These are phyloP conservation scores for Megacollybia platyphylla DNA, from an alignment of 1,284 basidiomycete genomes.

Conservation along the genomic window DNA sequence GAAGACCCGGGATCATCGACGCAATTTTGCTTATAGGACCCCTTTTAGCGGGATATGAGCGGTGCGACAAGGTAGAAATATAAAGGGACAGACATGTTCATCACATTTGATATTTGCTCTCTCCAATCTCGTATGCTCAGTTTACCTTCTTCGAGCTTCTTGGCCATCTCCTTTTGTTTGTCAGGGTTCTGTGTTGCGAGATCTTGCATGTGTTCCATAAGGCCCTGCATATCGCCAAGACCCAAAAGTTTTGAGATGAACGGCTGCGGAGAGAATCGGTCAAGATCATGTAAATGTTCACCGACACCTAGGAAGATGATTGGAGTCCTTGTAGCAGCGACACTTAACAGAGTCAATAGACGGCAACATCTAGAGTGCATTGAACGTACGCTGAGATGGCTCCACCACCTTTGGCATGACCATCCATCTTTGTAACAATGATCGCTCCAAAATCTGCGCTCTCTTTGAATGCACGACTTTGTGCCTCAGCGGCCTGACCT, in stretches of 20 bases:
- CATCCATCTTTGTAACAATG: conserved; percentile 99
- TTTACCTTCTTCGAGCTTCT: conserved; percentile 96
- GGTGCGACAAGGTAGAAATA: conserved; percentile 2
- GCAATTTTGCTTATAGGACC: conserved; percentile 97
- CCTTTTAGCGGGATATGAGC: conserved; percentile 29
- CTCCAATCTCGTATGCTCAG: conserved; percentile 95
- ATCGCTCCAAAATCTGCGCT: conserved; percentile 97
- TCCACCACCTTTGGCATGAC: conserved; percentile 98
- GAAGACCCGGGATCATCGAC: conserved; percentile 96
- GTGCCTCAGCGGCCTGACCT: conserved; percentile 97
- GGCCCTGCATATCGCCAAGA: conserved; percentile 90
- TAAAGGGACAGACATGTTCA: conserved; percentile 75
- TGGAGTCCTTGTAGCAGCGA: conserved; percentile 95
- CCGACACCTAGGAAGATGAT: conserved; percentile 99
- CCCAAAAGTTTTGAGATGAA: conserved; percentile 97
- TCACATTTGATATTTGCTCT: conserved; percentile 94
- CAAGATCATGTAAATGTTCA: conserved; percentile 93
- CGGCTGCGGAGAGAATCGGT: conserved; percentile 90
- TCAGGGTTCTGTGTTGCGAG: conserved; percentile 87
- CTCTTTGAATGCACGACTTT: conserved; percentile 95
- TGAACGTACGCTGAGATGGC: conserved; percentile 90
- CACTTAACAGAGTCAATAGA: conserved; percentile 32
- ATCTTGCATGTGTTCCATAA: conserved; percentile 98
- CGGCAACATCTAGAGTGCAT: conserved; percentile 1
- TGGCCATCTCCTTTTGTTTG: conserved; percentile 95